Evolutionary conservation across 345 rosid genomes (phyloP).

Genomic region (Aquilaria malaccensis): DNA sequence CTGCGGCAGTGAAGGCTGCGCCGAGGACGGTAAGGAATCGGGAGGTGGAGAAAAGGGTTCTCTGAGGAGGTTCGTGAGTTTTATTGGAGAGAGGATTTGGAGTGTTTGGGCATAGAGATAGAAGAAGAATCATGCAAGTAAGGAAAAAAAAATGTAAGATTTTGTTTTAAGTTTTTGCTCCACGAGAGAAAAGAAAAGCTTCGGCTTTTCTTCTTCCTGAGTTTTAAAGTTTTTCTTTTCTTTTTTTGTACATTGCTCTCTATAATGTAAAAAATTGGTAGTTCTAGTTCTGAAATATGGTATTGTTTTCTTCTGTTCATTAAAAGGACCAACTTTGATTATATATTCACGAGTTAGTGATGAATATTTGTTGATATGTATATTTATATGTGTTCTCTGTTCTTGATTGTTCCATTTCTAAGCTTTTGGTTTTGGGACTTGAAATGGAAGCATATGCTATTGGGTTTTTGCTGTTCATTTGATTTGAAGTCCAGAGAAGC

Average conservation of each 20-base stretch:
- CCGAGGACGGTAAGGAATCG: conserved; percentile 13
- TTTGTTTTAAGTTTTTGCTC: conserved; percentile 10
- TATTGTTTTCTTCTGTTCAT: too few relatives aligned
- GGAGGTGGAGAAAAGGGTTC: conserved; percentile 36
- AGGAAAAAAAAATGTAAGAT: neutral
- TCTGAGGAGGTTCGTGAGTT: conserved; percentile 43
- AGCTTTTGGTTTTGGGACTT: too few relatives aligned
- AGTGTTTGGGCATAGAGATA: conserved; percentile 42
- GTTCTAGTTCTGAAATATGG: neutral
- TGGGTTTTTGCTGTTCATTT: too few relatives aligned
- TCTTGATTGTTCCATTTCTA: too few relatives aligned
- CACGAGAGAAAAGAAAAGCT: neutral
- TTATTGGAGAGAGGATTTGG: conserved; percentile 71
- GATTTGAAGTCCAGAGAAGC: too few relatives aligned
- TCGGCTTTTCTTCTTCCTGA: too few relatives aligned
- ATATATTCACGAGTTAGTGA: too few relatives aligned
- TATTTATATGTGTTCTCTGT: too few relatives aligned
- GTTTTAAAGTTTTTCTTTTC: neutral
- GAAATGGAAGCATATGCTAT: too few relatives aligned
- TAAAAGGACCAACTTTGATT: too few relatives aligned
- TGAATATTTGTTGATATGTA: too few relatives aligned
- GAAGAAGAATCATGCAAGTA: neutral
- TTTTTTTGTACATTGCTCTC: neutral
- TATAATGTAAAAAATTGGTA: conserved; percentile 12
- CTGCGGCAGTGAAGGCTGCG: conserved; percentile 2